These are phyloP conservation scores for Ogataea pilisensis DNA, from an alignment of 805 yeast species.

Conservation along the genomic window DNA sequence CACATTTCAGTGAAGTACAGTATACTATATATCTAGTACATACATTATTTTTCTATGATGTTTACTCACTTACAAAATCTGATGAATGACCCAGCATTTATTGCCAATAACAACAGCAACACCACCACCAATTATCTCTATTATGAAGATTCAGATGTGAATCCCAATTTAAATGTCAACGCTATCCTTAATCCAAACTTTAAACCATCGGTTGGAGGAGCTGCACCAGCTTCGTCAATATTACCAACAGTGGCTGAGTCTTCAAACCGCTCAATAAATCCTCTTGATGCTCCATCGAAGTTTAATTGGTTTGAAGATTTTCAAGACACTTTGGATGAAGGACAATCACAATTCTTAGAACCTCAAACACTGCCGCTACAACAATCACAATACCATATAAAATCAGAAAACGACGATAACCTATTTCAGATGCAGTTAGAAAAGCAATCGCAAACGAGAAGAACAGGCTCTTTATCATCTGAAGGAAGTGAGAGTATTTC, in stretches of 20 bases:
- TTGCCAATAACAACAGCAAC: background rate
- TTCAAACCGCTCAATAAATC: background rate
- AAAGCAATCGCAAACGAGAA: background rate
- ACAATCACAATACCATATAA: background rate
- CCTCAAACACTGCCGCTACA: background rate
- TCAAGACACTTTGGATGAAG: constrained; percentile 13
- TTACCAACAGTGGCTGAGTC: background rate
- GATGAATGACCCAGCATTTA: background rate
- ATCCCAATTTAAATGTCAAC: background rate
- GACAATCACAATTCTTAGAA: background rate
- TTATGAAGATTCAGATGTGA: constrained; percentile 2
- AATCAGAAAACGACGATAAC: background rate
- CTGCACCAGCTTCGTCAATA: background rate
- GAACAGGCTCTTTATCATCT: constrained; percentile 13
- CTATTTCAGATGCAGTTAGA: background rate
- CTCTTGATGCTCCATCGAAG: constrained; percentile 1
- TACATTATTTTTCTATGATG: background rate
- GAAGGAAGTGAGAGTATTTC: background rate
- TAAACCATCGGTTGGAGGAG: background rate
- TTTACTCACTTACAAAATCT: constrained; percentile 4
- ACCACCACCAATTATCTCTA: background rate
- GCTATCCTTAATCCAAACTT: background rate
- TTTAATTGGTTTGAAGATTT: constrained; percentile 16
- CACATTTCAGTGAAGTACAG: background rate
- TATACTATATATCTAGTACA: background rate